Evolutionary conservation across 495 filamentous ascomycete species (phyloP), one percentile per base, ranked within the genome.

Genomic region (Neurospora sp.): DNA sequence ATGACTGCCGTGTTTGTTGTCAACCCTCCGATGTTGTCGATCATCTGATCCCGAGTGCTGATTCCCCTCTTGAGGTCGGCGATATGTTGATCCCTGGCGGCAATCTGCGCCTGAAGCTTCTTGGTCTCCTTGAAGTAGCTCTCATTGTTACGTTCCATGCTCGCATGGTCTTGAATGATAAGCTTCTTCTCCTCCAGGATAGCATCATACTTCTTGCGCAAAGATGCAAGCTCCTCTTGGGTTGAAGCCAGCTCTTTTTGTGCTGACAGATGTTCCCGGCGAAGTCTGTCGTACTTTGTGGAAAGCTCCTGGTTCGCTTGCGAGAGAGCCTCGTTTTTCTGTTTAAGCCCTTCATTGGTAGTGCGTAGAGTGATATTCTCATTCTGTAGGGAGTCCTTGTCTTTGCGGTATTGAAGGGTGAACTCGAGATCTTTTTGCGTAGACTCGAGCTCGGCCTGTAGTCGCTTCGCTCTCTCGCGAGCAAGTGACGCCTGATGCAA

Each of bases 91-190:
- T 83, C 81, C 31, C 79, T 78, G 18, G 78, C 76, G 61, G 81
- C 75, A 44, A 85, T 81, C 70, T 85, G 78, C 7, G 81, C 78
- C 45, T 84, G 82, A 12, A 85, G 78, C 71, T 76, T 76, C 74
- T 84, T 83, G 78, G 83, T 85, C 73, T 85, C 81, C 75, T 80
- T 82, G 75, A 82, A 84, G 41, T 85, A 83, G 27, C 73, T 78
- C 20, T 86, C 83, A 69, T 86, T 85, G 69, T 83, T 82, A 18
- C 80, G 81, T 72, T 83, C 84, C 48, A 86, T 79, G 74, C 81
- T 82, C 14, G 77, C 75, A 61, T 84, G 81, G 65, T 86, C 84
- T 42, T 84, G 76, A 31, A 78, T 77, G 35, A 85, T 74, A 6
- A 81, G 41, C 35, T 70, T 69, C 75, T 83, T 84, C 75, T 86